Percentiles rank a stretch among this genome's conserved stretches.
These are phyloP conservation scores for Termitomyces sp. DNA, from an alignment of 768 basidiomycete species.

Conservation along the genomic window DNA sequence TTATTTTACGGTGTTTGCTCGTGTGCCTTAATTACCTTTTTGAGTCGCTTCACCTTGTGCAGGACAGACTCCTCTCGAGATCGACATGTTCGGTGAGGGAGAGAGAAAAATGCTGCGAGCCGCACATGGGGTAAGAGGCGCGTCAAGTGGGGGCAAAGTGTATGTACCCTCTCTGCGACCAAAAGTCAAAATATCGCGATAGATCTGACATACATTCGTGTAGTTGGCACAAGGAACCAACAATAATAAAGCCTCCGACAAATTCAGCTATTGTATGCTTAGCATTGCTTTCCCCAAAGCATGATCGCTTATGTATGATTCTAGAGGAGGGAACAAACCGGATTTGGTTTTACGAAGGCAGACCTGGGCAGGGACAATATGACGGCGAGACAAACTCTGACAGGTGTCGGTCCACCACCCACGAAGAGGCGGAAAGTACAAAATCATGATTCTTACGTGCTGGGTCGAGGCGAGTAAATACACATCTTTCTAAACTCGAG, in stretches of 20 bases:
- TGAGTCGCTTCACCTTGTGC: slow-evolving; percentile 12
- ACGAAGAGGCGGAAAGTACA: background rate
- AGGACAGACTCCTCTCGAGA: slow-evolving; percentile 8
- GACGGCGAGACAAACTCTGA: slow-evolving; percentile 1
- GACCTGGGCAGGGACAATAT: background rate
- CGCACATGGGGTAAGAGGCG: slow-evolving; percentile 13
- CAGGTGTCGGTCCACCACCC: background rate
- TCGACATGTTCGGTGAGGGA: slow-evolving; percentile 4
- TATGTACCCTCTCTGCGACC: slow-evolving; percentile 3
- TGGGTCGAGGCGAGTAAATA: slow-evolving; percentile 2
- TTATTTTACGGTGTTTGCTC: background rate
- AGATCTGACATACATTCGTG: background rate
- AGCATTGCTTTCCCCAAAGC: background rate
- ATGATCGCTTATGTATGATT: background rate
- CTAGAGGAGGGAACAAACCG: slow-evolving; percentile 2
- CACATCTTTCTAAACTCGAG: background rate
- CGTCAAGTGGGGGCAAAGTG: slow-evolving; percentile 2
- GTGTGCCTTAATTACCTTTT: slow-evolving; percentile 15
- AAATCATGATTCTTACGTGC: background rate
- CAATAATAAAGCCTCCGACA: background rate
- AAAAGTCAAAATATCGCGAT: background rate
- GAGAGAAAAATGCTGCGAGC: background rate
- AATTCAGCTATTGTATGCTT: background rate
- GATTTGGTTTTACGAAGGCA: background rate
- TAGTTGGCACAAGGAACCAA: slow-evolving; percentile 10